A percentile compares a stretch with the other conserved stretches of the same genome.
Conservation (phyloP, 164 flowering plant genomes). For the Buxus sempervirens region DNA sequence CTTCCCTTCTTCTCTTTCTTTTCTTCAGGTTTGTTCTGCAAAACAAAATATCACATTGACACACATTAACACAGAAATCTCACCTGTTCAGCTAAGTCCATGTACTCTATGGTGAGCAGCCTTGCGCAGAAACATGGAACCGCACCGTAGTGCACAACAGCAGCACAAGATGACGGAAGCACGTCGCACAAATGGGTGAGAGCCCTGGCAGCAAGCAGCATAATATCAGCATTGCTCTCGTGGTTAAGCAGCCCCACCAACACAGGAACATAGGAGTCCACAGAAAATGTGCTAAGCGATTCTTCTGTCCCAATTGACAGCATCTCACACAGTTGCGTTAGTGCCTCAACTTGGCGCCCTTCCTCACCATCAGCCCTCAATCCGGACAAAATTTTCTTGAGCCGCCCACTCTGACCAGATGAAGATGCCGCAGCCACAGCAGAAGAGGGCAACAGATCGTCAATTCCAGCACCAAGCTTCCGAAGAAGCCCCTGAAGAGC, state of each 20-base stretch:
- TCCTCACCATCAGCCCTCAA: slow-evolving; percentile 96
- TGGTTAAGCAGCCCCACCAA: slow-evolving; percentile 90
- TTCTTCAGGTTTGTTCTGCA: no score
- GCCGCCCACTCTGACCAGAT: slow-evolving; percentile 83
- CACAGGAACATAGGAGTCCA: slow-evolving; percentile 93
- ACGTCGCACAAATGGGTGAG: slow-evolving; percentile 92
- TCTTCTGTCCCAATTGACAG: slow-evolving; percentile 97
- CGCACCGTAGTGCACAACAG: slow-evolving; percentile 96
- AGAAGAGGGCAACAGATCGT: slow-evolving; percentile 79
- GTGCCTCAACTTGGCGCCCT: slow-evolving; percentile 87
- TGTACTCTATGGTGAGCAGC: slow-evolving; percentile 92
- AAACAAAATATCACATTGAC: background rate
- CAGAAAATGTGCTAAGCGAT: slow-evolving; percentile 86
- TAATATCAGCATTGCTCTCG: slow-evolving; percentile 92
- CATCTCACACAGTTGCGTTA: slow-evolving; percentile 96
- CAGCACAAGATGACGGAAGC: slow-evolving; percentile 92
- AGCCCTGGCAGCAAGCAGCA: slow-evolving; percentile 97
- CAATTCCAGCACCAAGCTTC: slow-evolving; percentile 91
- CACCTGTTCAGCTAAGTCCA: slow-evolving; percentile 99
- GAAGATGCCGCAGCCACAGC: slow-evolving; percentile 59
- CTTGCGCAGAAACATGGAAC: slow-evolving; percentile 85
- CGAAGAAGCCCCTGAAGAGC: slow-evolving; percentile 85
- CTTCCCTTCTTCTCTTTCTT: background rate
- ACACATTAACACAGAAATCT: background rate
- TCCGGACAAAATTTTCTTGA: slow-evolving; percentile 88